Evolutionary conservation across 169 alveolate genomes (phyloP).

Genomic region (Eimeria nieschulzi): DNA sequence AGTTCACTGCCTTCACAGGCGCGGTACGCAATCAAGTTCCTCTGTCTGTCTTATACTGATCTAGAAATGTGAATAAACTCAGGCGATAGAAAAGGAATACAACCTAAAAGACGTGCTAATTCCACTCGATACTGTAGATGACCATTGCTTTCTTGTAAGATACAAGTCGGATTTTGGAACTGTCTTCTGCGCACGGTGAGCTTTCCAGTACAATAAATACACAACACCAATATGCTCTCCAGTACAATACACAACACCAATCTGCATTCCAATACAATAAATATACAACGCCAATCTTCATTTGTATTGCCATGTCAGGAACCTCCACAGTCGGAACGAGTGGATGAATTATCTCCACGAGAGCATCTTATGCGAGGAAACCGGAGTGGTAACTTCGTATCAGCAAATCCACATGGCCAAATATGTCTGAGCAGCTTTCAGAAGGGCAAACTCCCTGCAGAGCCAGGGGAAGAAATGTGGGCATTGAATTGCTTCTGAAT

Average conservation of each 20-base stretch:
- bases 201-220: neutral
- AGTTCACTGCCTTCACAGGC: slow-evolving; percentile 35
- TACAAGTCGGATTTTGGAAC: slow-evolving; percentile 4
- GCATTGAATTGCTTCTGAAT: neutral
- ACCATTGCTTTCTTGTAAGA: slow-evolving; percentile 38
- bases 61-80: neutral
- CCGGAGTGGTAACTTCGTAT: slow-evolving; percentile 39
- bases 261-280: neutral
- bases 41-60: neutral
- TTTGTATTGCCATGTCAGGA: neutral
- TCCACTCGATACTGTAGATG: slow-evolving; percentile 65
- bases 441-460: slow-evolving; percentile 74
- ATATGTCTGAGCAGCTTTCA: neutral
- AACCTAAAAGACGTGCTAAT: slow-evolving; percentile 29
- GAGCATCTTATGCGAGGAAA: slow-evolving; percentile 58
- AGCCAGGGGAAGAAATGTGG: slow-evolving; percentile 67
- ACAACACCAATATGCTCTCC: neutral
- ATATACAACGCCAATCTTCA: neutral
- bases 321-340: slow-evolving; percentile 22
- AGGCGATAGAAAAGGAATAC: slow-evolving; percentile 43
- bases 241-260: neutral
- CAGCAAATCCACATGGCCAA: too few species aligned
- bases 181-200: slow-evolving; percentile 61
- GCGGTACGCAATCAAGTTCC: neutral
- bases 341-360: slow-evolving; percentile 68